These are phyloP conservation scores for Talaromyces sp. DNA, from an alignment of 2,329 filamentous ascomycete species.

Conservation along the genomic window DNA sequence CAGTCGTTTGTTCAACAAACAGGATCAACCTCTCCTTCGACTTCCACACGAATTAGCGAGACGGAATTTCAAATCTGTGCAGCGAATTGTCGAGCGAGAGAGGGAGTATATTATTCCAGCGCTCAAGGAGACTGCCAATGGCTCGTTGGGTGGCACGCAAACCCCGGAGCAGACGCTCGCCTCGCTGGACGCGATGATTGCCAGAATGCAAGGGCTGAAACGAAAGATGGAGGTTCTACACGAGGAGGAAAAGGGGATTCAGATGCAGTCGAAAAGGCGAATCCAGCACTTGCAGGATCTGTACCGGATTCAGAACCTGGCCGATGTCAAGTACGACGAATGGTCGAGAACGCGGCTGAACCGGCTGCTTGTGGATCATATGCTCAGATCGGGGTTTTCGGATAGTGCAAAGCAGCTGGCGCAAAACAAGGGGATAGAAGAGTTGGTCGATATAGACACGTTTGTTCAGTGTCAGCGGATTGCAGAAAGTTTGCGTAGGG, in stretches of 20 bases:
- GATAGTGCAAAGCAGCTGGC: constrained; percentile 73
- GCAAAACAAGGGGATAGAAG: constrained; percentile 66
- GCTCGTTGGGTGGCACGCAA: constrained; percentile 59
- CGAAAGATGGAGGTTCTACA: constrained; percentile 74
- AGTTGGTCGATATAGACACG: constrained; percentile 82
- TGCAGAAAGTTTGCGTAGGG: constrained; percentile 63
- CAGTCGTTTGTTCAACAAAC: constrained; percentile 2
- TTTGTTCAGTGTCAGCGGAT: constrained; percentile 80
- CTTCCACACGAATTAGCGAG: constrained; percentile 88
- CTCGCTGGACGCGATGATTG: constrained; percentile 78
- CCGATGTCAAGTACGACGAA: constrained; percentile 87
- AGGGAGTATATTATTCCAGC: constrained; percentile 42
- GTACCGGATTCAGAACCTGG: constrained; percentile 71
- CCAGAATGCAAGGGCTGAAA: constrained; percentile 78
- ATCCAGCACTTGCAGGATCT: constrained; percentile 77
- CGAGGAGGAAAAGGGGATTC: constrained; percentile 72
- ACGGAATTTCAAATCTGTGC: constrained; percentile 83
- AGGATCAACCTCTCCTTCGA: constrained; percentile 93
- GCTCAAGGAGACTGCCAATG: constrained; percentile 52
- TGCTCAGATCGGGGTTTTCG: constrained; percentile 76
- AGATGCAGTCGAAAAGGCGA: constrained; percentile 69
- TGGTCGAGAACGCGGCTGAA: constrained; percentile 82
- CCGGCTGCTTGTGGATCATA: constrained; percentile 84
- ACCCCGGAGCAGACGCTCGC: constrained; percentile 68
- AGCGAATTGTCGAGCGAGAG: constrained; percentile 44